A percentile compares a stretch with the other conserved stretches of the same genome.
Evolutionary conservation across 192 early-diverging fungal species (phyloP).

Genomic region (Ambispora gerdemannii): DNA sequence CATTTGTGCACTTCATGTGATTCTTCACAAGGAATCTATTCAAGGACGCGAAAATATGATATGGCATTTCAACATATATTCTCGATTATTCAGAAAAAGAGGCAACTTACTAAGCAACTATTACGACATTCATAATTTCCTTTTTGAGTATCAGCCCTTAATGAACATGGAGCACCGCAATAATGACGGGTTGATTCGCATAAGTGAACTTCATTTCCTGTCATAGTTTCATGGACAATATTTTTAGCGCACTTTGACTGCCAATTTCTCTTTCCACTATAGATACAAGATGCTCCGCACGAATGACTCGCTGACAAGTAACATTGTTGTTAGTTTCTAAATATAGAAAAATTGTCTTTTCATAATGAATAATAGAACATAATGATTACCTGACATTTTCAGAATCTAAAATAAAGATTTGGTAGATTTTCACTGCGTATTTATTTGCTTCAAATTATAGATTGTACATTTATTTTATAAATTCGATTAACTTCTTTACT

Average conservation of each 20-base stretch:
- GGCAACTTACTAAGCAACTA: constrained; percentile 2
- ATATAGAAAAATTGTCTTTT: too few relatives aligned
- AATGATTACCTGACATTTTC: too few relatives aligned
- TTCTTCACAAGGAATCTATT: constrained; percentile 13
- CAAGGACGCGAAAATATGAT: not conserved
- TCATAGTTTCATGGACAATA: constrained; percentile 15
- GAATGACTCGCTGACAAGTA: too few relatives aligned
- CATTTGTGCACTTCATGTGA: constrained; percentile 6
- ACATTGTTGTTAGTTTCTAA: too few relatives aligned
- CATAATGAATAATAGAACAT: too few relatives aligned
- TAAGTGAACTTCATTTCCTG: constrained; percentile 10
- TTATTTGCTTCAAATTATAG: too few relatives aligned
- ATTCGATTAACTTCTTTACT: too few relatives aligned
- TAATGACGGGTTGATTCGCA: constrained; percentile 30
- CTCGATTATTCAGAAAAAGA: not conserved
- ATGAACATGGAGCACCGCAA: constrained; percentile 29
- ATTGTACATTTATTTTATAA: too few relatives aligned
- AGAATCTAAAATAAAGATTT: too few relatives aligned
- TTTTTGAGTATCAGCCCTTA: not conserved
- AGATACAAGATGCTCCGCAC: constrained; percentile 10
- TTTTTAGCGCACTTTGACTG: constrained; percentile 22
- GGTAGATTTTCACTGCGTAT: too few relatives aligned
- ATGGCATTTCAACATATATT: not conserved
- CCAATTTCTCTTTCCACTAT: constrained; percentile 11
- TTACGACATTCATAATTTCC: constrained; percentile 14